Evolutionary conservation across 2,329 filamentous ascomycete genomes (phyloP), one percentile per base, ranked within the genome.

Genomic region (Neofusicoccum kwambonambiense): DNA sequence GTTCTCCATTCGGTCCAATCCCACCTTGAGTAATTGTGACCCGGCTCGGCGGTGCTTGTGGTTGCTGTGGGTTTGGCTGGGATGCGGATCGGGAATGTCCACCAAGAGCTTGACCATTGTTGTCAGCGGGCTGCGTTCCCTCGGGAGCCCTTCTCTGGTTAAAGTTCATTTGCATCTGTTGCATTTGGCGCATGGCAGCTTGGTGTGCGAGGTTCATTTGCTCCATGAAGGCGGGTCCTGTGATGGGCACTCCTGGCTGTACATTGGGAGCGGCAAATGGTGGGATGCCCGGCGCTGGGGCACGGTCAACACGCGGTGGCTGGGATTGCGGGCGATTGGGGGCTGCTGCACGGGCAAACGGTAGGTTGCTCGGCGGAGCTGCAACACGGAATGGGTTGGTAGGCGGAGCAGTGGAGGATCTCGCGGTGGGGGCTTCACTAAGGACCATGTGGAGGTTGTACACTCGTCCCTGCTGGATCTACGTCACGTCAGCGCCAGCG

Each of bases 1-100:
- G 77, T 65, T 83, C 78, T 15, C 84, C 84, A 68, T 85, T 82
- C 9, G 83, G 81, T 0, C 80, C 81, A 37, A 82, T 70, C 8
- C 80, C 78, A 70, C 86, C 83, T 37, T 81, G 81, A 8, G 81
- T 78, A 19, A 84, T 77, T 9, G 79, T 82, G 42, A 50, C 57
- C 8, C 57, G 54, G 27, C 39, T 22, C n/a, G 54, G 54, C 11
- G 41, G 54, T 9, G 22, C 4, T 17, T 73, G 56, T 73, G 68
- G 67, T 68, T 71, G 66, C 68, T 60, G 64, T 15, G 11, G 51
- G 31, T 22, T 31, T 31, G 27, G 27, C 27, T 57, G 41, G 2
- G 61, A 51, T 12, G 44, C 44, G 9, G 58, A 62, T 13, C 44
- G 58, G 12, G 44, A 31, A 41, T 58, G 54, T 7, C 54, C 54